Conservation (phyloP, 768 basidiomycete species). For the Amanita thiersii region DNA sequence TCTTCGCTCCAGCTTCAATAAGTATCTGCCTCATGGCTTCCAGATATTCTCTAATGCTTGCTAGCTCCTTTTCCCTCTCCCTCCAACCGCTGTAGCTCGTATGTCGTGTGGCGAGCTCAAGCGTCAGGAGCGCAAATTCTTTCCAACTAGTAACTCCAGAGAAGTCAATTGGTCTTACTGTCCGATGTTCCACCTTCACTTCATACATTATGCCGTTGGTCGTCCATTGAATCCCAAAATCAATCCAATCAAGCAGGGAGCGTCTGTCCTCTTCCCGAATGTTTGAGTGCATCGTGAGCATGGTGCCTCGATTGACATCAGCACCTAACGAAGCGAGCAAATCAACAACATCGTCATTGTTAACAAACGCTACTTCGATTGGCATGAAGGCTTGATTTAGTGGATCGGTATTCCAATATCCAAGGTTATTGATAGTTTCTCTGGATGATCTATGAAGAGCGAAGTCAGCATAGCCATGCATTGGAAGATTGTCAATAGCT, state of each 20-base stretch:
- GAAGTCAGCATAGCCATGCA: neutral
- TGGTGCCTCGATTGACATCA: conserved; percentile 1
- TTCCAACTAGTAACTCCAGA: conserved; percentile 2
- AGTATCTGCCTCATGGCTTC: conserved; percentile 1
- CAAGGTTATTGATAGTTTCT: neutral
- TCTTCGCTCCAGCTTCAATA: conserved; percentile 3
- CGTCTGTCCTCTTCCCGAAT: neutral
- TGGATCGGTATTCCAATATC: neutral
- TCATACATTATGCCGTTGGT: neutral
- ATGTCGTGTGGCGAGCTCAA: neutral
- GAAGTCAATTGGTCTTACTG: neutral
- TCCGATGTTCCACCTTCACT: neutral
- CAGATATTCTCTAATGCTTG: conserved; percentile 1
- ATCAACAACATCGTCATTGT: conserved; percentile 1
- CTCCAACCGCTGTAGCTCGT: neutral
- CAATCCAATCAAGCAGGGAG: conserved; percentile 3
- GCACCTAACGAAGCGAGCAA: conserved; percentile 1
- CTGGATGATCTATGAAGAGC: neutral
- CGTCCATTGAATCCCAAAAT: neutral
- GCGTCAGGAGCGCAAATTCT: conserved; percentile 3
- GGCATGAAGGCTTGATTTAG: neutral
- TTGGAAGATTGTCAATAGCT: neutral
- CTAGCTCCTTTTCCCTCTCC: neutral
- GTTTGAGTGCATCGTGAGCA: neutral
- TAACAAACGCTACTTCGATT: conserved; percentile 1